These are phyloP conservation scores for Fraxinus albicans DNA, from an alignment of 305 asterid genomes.

Conservation along the genomic window DNA sequence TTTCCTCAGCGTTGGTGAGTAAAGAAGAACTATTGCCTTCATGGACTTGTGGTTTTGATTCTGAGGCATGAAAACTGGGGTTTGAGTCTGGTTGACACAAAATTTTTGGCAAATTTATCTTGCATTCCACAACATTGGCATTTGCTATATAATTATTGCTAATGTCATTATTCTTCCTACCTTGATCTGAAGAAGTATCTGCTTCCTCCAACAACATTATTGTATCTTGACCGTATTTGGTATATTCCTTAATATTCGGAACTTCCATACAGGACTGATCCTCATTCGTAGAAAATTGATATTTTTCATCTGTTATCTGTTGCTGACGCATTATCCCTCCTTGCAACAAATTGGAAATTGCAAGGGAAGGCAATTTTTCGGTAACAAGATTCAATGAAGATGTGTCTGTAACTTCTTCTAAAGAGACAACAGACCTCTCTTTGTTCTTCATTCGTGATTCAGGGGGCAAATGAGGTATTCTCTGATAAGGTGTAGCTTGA, in stretches of 20 bases:
- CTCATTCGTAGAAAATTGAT: conserved; percentile 25
- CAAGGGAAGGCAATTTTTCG: conserved; percentile 41
- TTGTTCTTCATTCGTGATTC: conserved; percentile 35
- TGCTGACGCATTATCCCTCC: conserved; percentile 26
- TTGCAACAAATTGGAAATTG: conserved; percentile 36
- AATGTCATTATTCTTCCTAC: conserved; percentile 14
- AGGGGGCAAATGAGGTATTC: conserved; percentile 21
- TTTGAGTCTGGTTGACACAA: conserved; percentile 33
- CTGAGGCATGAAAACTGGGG: conserved; percentile 27
- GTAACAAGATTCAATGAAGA: conserved; percentile 20
- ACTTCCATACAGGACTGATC: conserved; percentile 26
- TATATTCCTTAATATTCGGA: conserved; percentile 29
- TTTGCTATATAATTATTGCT: conserved; percentile 24
- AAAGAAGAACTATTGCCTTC: conserved; percentile 28
- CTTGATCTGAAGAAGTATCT: conserved; percentile 27
- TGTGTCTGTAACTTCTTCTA: conserved; percentile 32
- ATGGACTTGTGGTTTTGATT: conserved; percentile 21
- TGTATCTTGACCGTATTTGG: conserved; percentile 29
- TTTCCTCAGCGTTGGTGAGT: conserved; percentile 28
- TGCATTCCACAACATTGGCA: conserved; percentile 30
- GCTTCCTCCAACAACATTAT: conserved; percentile 23
- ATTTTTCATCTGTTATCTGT: conserved; percentile 34
- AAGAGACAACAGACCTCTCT: conserved; percentile 27
- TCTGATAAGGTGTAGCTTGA: conserved; percentile 24
- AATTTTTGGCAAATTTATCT: conserved; percentile 35